These are phyloP conservation scores for Penicillium italicum DNA, from an alignment of 2,329 filamentous ascomycete species.

Conservation along the genomic window DNA sequence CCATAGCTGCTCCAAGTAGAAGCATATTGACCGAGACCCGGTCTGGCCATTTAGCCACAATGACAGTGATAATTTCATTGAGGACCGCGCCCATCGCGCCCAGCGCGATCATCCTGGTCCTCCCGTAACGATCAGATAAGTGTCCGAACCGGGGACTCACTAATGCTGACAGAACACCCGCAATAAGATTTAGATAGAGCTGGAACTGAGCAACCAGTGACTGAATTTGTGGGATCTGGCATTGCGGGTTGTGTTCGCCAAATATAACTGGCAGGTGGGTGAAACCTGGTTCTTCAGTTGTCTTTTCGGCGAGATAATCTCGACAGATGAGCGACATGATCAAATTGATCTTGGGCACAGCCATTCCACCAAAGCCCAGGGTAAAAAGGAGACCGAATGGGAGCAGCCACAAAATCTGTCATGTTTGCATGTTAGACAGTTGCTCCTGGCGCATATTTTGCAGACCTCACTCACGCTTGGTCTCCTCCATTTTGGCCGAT, in stretches of 20 bases:
- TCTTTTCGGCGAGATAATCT: conserved; percentile 71
- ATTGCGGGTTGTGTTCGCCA: conserved; percentile 71
- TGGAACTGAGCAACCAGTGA: conserved; percentile 72
- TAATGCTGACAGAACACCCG: conserved; percentile 74
- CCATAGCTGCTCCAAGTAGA: conserved; percentile 69
- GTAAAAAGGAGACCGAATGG: conserved; percentile 77
- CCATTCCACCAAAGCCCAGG: conserved; percentile 76
- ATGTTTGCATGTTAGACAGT: conserved; percentile 7
- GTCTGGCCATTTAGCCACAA: conserved; percentile 72
- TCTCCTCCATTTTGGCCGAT: conserved; percentile 47
- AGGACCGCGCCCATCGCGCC: conserved; percentile 70
- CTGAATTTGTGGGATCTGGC: conserved; percentile 74
- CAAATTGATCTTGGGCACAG: conserved; percentile 84
- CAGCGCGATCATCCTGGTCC: conserved; percentile 69
- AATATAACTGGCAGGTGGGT: conserved; percentile 62
- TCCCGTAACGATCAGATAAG: conserved; percentile 81
- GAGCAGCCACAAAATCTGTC: conserved; percentile 76
- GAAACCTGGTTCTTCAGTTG: conserved; percentile 56
- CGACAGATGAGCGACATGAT: conserved; percentile 80
- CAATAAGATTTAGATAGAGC: conserved; percentile 68
- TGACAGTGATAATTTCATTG: conserved; percentile 71
- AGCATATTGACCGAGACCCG: conserved; percentile 73
- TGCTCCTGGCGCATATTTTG: neutral
- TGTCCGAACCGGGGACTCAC: conserved; percentile 78
- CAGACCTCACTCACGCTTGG: conserved; percentile 45